phyloP scores from a whole-genome alignment of 2,329 filamentous ascomycete genomes.

The Bertia moriformis region DNA sequence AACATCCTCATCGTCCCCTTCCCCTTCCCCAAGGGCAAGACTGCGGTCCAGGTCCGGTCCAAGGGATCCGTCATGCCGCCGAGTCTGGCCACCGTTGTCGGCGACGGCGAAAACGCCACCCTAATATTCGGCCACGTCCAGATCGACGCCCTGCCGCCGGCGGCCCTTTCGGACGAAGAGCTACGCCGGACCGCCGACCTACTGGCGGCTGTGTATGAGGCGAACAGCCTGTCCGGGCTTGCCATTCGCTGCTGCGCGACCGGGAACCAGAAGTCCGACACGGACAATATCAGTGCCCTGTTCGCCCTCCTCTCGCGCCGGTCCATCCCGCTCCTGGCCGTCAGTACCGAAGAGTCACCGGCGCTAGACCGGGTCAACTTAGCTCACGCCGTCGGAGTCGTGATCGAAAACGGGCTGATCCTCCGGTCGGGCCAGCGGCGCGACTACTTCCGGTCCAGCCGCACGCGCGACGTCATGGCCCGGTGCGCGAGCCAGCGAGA shows the following conservation, averaged over 20 bases:
- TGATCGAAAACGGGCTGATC: constrained; percentile 25
- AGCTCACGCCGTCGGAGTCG: constrained; percentile 17
- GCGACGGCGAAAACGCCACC: no score
- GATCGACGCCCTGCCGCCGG: no score
- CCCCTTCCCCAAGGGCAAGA: no score
- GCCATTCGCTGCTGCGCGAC: neutral
- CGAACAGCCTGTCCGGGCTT: neutral
- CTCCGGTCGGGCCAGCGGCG: constrained; percentile 20
- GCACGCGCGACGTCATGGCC: constrained; percentile 15
- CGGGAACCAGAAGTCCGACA: neutral
- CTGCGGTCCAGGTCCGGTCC: no score
- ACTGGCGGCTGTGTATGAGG: no score
- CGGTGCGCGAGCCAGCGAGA: constrained; percentile 13
- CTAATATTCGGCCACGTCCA: no score
- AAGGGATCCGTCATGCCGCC: no score
- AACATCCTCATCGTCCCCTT: no score
- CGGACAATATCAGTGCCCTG: constrained; percentile 1
- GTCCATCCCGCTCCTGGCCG: constrained; percentile 7
- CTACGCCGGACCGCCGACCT: no score
- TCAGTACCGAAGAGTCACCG: constrained; percentile 8
- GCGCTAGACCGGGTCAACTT: constrained; percentile 12
- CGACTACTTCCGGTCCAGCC: constrained; percentile 24
- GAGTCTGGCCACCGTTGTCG: no score
- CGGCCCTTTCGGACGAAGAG: no score
- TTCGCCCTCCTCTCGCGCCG: constrained; percentile 5